These are phyloP conservation scores for Galerina marginata DNA, from an alignment of 768 basidiomycete species.

Conservation along the genomic window DNA sequence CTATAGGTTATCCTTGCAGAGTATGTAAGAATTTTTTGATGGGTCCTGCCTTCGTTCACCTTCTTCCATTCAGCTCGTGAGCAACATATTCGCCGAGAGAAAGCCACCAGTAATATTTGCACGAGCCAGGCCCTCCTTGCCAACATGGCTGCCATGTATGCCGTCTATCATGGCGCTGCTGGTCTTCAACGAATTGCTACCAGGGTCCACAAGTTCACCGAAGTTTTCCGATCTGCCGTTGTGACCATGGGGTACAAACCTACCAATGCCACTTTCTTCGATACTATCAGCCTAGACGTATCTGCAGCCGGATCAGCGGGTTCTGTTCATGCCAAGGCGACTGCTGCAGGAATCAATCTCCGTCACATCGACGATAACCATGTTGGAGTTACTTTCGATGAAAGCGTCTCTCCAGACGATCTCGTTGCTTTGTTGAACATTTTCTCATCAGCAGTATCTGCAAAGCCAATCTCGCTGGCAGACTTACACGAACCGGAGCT, in stretches of 20 bases:
- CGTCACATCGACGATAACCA: constrained; percentile 73
- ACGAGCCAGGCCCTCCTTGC: constrained; percentile 97
- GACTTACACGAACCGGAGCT: constrained; percentile 49
- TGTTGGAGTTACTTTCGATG: constrained; percentile 92
- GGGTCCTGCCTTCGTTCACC: neutral
- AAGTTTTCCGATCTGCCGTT: constrained; percentile 70
- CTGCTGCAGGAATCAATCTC: constrained; percentile 78
- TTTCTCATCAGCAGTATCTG: constrained; percentile 72
- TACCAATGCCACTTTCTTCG: constrained; percentile 83
- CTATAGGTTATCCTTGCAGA: constrained; percentile 93
- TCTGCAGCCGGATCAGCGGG: constrained; percentile 60
- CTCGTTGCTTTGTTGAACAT: constrained; percentile 80
- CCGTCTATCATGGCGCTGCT: constrained; percentile 92
- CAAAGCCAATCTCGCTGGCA: constrained; percentile 49
- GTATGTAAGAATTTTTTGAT: constrained; percentile 50
- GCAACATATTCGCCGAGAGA: constrained; percentile 97
- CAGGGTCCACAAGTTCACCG: constrained; percentile 90
- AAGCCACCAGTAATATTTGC: constrained; percentile 98
- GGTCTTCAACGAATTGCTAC: constrained; percentile 85
- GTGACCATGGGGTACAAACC: constrained; percentile 77
- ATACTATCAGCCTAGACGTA: constrained; percentile 84
- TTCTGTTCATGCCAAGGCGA: constrained; percentile 72
- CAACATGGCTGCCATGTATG: constrained; percentile 99
- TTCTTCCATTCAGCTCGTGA: constrained; percentile 70
- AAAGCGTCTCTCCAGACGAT: constrained; percentile 81